Evolutionary conservation across 2,329 filamentous ascomycete genomes (phyloP).

Genomic region (Helotiales sp.): DNA sequence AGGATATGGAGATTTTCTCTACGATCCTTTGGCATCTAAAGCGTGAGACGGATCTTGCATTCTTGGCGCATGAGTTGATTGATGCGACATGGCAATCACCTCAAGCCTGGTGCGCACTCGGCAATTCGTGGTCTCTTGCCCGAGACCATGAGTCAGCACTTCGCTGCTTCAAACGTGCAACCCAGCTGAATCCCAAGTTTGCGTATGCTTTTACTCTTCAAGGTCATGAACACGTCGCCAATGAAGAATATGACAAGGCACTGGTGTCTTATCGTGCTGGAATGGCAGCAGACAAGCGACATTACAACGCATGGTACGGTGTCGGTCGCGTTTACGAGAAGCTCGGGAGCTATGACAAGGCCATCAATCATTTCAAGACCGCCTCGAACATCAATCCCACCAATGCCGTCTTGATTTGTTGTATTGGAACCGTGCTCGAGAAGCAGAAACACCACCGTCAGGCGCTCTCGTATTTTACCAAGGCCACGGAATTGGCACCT

Average conservation of each 20-base stretch:
- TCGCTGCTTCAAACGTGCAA: slow-evolving; percentile 92
- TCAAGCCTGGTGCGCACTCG: slow-evolving; percentile 93
- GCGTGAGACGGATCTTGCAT: slow-evolving; percentile 87
- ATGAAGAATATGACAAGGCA: slow-evolving; percentile 97
- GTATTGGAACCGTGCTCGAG: slow-evolving; percentile 88
- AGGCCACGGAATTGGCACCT: slow-evolving; percentile 82
- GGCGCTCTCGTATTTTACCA: slow-evolving; percentile 80
- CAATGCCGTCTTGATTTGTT: slow-evolving; percentile 90
- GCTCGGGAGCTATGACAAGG: slow-evolving; percentile 87
- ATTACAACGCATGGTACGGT: slow-evolving; percentile 99
- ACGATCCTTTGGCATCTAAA: slow-evolving; percentile 99
- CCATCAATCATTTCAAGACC: slow-evolving; percentile 87
- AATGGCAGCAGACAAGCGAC: slow-evolving; percentile 82
- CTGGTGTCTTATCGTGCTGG: slow-evolving; percentile 84
- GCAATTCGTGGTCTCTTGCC: slow-evolving; percentile 92
- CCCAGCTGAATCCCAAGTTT: slow-evolving; percentile 86
- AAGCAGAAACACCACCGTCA: slow-evolving; percentile 81
- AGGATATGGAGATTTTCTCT: slow-evolving; percentile 98
- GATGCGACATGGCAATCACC: slow-evolving; percentile 88
- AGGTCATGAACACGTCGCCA: slow-evolving; percentile 92
- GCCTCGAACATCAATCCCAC: slow-evolving; percentile 90
- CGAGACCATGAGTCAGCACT: slow-evolving; percentile 94
- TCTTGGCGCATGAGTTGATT: slow-evolving; percentile 87
- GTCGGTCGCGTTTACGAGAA: slow-evolving; percentile 84
- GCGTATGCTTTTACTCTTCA: slow-evolving; percentile 96